Evolutionary conservation across 2,329 filamentous ascomycete genomes (phyloP), one percentile per base, ranked within the genome.

Genomic region (Camillea tinctor): DNA sequence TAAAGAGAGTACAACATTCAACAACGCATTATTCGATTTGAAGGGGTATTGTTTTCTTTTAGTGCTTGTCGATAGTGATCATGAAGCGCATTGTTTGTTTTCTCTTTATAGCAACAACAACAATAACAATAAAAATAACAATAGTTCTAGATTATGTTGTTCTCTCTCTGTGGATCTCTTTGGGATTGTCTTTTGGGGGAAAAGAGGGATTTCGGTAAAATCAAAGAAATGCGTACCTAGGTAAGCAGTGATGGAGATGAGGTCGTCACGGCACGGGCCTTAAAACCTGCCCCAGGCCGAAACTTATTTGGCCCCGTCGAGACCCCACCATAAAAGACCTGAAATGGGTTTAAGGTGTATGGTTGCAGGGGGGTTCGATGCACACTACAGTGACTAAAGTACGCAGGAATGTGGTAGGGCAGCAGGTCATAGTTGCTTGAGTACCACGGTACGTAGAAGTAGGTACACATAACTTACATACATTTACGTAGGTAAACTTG

Each of bases 11-110:
- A 71, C 56, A 66, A 66, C 63, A 61, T 54, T 50, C 49, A 52
- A 44, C 53, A 58, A 54, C 58, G 65, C 58, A 67, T 67, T 67
- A 60, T 68, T 50, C 22, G 63, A 57, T 57, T n/a, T 66, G 61
- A 68, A 67, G 57, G 54, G 30, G 19, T 23, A 66, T 68, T 68
- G 65, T 67, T 69, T 44, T n/a, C n/a, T n/a, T n/a, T n/a, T n/a
- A n/a, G n/a, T n/a, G 64, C 58, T 50, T 24, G 56, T 58, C 52
- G 50, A 66, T 50, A 68, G 66, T 61, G 66, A 51, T 58, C 51
- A 66, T 51, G 67, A 67, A 63, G 66, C 53, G 59, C 63, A 66
- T 70, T 66, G 62, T 69, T 58, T 51, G 36, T n/a, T n/a, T n/a
- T n/a, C n/a, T n/a, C n/a, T n/a, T n/a, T n/a, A n/a, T n/a, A n/a